These are phyloP conservation scores for Phaeotremella skinneri DNA, from an alignment of 768 basidiomycete genomes.

Conservation along the genomic window DNA sequence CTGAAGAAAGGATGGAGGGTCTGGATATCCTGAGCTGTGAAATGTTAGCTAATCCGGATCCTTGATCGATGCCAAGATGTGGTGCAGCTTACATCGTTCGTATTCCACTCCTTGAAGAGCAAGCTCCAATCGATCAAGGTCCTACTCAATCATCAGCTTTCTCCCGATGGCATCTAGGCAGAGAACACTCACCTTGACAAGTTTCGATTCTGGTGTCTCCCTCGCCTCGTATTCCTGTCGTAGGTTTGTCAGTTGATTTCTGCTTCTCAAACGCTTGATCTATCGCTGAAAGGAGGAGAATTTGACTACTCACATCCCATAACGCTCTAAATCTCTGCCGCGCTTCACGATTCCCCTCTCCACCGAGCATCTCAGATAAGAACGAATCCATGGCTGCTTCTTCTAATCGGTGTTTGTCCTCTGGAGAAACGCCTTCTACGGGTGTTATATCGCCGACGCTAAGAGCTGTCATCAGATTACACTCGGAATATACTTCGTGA, in stretches of 20 bases:
- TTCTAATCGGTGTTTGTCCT: constrained; percentile 63
- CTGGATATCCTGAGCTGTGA: constrained; percentile 44
- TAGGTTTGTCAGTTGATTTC: not conserved
- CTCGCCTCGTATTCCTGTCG: constrained; percentile 51
- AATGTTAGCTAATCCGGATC: not conserved
- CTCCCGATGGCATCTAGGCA: not conserved
- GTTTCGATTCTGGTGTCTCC: constrained; percentile 51
- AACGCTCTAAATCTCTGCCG: constrained; percentile 45
- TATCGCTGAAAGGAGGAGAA: not conserved
- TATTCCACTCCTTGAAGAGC: constrained; percentile 52
- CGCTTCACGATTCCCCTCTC: constrained; percentile 45
- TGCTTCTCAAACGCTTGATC: not conserved
- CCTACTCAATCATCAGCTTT: constrained; percentile 16
- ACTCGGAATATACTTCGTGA: not conserved
- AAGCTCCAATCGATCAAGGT: constrained; percentile 51
- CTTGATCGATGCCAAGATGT: not conserved
- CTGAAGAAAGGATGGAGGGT: constrained; percentile 46
- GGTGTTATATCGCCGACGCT: constrained; percentile 92
- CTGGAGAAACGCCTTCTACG: constrained; percentile 75
- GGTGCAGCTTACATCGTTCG: constrained; percentile 48
- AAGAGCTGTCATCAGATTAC: not conserved
- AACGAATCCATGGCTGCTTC: constrained; percentile 90
- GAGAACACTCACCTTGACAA: constrained; percentile 44
- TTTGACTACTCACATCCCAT: constrained; percentile 46
- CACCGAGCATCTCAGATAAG: constrained; percentile 74